phyloP scores from a whole-genome alignment of 371 early-diverging fungal species.

The Mucor irregularis region DNA sequence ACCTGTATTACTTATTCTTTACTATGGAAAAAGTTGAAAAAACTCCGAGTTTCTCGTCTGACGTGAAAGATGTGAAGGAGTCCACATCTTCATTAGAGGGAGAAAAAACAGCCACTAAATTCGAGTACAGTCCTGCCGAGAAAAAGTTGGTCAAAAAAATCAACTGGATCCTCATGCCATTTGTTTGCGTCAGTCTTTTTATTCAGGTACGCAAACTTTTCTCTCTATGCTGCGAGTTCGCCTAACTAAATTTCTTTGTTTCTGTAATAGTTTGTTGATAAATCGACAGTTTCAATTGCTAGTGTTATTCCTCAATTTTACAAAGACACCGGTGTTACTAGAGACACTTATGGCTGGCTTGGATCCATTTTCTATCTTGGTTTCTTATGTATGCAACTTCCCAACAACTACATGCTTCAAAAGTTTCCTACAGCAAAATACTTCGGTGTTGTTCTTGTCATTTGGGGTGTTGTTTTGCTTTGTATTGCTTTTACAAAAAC shows the following conservation, averaged over 20 bases:
- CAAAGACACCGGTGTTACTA: constrained; percentile 21
- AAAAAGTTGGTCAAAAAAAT: constrained; percentile 7
- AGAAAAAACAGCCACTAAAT: too few species aligned
- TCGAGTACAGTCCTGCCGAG: too few species aligned
- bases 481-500: constrained; percentile 21
- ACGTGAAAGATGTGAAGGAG: too few species aligned
- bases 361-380: constrained; percentile 28
- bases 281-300: constrained; percentile 25
- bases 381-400: constrained; percentile 20
- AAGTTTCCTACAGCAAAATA: constrained; percentile 17
- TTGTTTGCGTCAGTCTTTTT: constrained; percentile 7
- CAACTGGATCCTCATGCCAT: constrained; percentile 11
- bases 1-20: too few species aligned
- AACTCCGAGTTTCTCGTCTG: too few species aligned
- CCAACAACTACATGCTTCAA: constrained; percentile 28
- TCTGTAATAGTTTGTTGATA: constrained; percentile 4
- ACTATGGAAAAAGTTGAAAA: too few species aligned
- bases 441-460: constrained; percentile 15
- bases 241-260: too few species aligned
- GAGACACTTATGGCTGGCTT: constrained; percentile 31
- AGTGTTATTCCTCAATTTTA: constrained; percentile 31
- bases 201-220: constrained; percentile 3
- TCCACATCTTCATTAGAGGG: too few species aligned
- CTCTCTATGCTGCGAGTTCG: not conserved
- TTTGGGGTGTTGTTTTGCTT: constrained; percentile 25